A percentile compares a stretch with the other conserved stretches of the same genome.
Evolutionary conservation across 2,329 filamentous ascomycete genomes (phyloP).

Genomic region (Penicillium sp.): DNA sequence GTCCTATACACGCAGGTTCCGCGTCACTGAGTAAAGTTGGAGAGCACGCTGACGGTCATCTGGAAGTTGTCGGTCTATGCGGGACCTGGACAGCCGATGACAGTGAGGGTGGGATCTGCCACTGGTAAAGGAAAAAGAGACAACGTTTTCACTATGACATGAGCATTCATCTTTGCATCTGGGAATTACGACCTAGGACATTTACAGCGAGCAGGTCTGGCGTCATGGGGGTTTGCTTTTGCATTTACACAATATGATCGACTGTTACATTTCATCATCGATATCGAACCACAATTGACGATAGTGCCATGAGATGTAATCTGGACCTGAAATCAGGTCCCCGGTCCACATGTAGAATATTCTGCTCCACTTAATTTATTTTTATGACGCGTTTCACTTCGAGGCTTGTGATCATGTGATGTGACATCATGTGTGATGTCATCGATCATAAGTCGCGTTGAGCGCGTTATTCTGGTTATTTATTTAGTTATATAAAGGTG

Average conservation of each 20-base stretch:
- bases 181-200: not conserved
- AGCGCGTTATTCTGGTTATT: not conserved
- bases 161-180: conserved; percentile 18
- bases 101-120: conserved; percentile 60
- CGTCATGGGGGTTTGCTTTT: not conserved
- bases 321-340: conserved; percentile 1
- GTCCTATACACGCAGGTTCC: conserved; percentile 36
- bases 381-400: conserved; percentile 11
- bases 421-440: conserved; percentile 24
- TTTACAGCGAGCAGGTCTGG: not conserved
- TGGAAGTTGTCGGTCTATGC: conserved; percentile 66
- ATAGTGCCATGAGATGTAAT: not conserved
- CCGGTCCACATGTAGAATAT: conserved; percentile 5
- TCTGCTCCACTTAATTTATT: conserved; percentile 1
- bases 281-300: conserved; percentile 1
- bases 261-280: conserved; percentile 7
- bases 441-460: conserved; percentile 8
- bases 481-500: conserved; percentile 2
- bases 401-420: conserved; percentile 14
- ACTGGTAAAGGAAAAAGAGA: conserved; percentile 42
- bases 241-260: not conserved
- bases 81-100: conserved; percentile 88
- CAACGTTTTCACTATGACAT: conserved; percentile 2
- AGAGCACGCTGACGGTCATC: conserved; percentile 52
- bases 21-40: conserved; percentile 50